Evolutionary conservation across 1,284 basidiomycete genomes (phyloP), one percentile per base, ranked within the genome.

Genomic region (Schizopora paradoxa): DNA sequence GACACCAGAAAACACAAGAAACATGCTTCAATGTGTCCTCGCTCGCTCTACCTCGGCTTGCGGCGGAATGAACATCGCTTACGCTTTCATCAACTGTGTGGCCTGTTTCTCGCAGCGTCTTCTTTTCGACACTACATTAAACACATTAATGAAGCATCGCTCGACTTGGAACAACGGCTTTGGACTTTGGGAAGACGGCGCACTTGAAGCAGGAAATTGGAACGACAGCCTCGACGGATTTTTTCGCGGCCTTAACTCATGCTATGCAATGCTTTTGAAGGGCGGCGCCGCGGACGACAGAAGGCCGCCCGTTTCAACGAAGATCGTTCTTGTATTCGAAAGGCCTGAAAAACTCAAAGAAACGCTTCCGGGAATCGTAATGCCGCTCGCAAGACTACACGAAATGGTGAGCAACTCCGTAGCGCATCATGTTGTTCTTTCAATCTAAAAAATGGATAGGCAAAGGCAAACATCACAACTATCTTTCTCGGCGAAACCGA

Each of bases 181-280:
- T 52, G 22, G 64, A 63, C 77, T 50, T 86, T 81, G 81, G 49
- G 53, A 0, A n/a, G 53, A 59, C 16, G 54, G 61, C 7, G 62
- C 62, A 4, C 60, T 56, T 0, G 53, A 58, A n/a, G 49, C 26
- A 56, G 11, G 55, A 54, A 5, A 54, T 8, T 76, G 68, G 61
- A 82, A 79, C 51, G 76, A 83, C 25, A 79, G 67, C 46, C 63
- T 88, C 42, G 87, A 89, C 54, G 69, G 69, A 7, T 90, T 91
- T 54, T 51, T 83, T 5, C 78, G 83, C 47, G 80, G 79, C 0
- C 55, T 91, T 27, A 58, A 63, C 26, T 58, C 56, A 2, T 55
- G 74, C 22, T 56, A 52, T 41, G 56, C 54, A 29, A 61, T 63
- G 28, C 56, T 66, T 4, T 54, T 23, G 35, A 45, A 39, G 18